A percentile compares a stretch with the other conserved stretches of the same genome.
phyloP scores from a whole-genome alignment of 164 flowering plant genomes.

The Hamamelis virginiana region DNA sequence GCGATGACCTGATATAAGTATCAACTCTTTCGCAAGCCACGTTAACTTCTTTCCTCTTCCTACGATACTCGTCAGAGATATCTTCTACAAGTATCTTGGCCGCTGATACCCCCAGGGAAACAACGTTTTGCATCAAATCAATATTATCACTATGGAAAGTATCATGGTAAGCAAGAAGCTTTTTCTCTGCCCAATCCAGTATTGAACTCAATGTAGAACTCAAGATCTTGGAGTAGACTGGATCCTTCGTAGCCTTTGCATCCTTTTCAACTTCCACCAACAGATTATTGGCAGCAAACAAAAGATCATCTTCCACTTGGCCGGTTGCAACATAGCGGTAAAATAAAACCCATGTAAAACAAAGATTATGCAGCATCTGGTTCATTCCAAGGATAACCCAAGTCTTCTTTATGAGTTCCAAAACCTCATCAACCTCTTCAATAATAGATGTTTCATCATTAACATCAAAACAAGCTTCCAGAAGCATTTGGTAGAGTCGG shows the following conservation, averaged over 20 bases:
- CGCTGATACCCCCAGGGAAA: slow-evolving; percentile 57
- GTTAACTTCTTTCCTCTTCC: slow-evolving; percentile 53
- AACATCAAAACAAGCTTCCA: slow-evolving; percentile 82
- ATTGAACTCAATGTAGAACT: slow-evolving; percentile 52
- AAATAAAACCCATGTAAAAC: slow-evolving; percentile 83
- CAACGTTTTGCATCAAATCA: slow-evolving; percentile 53
- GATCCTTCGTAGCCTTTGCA: slow-evolving; percentile 54
- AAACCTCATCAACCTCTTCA: slow-evolving; percentile 83
- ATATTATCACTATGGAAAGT: slow-evolving; percentile 48
- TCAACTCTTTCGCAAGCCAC: slow-evolving; percentile 62
- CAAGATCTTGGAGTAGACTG: slow-evolving; percentile 48
- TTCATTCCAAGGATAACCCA: slow-evolving; percentile 79
- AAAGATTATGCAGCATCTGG: slow-evolving; percentile 79
- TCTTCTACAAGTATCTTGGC: slow-evolving; percentile 69
- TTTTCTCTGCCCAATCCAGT: slow-evolving; percentile 77
- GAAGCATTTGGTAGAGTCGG: slow-evolving; percentile 62
- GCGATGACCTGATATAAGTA: slow-evolving; percentile 74
- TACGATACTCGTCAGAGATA: slow-evolving; percentile 57
- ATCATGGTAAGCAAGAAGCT: slow-evolving; percentile 76
- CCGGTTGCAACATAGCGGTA: slow-evolving; percentile 63
- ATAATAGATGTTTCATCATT: slow-evolving; percentile 65
- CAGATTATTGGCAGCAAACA: slow-evolving; percentile 63
- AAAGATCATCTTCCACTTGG: slow-evolving; percentile 68
- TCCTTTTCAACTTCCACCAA: slow-evolving; percentile 70
- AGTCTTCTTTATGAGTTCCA: slow-evolving; percentile 85